Evolutionary conservation across 108 stramenopile genomes (phyloP).

Genomic region (Seminavis robusta): DNA sequence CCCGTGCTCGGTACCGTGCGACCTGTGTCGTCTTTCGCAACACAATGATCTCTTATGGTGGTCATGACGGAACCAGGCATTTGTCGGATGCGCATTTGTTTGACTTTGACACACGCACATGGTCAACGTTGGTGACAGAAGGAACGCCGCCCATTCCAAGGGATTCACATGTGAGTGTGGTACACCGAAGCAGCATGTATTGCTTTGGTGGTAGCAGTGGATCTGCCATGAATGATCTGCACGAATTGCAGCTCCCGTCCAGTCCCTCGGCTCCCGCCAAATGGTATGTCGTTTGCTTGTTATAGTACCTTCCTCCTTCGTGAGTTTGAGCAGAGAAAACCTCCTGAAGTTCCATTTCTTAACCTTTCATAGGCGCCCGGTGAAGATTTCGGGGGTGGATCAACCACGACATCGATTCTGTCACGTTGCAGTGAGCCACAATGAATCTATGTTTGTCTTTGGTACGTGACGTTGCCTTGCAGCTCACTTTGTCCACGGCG

Average conservation of each 20-base stretch:
- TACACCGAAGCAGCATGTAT: constrained; percentile 81
- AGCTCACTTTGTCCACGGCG: too few species aligned
- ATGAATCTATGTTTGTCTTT: constrained; percentile 81
- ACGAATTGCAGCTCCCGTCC: constrained; percentile 74
- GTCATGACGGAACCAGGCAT: constrained; percentile 97
- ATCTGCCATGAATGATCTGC: constrained; percentile 93
- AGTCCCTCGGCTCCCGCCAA: constrained; percentile 28
- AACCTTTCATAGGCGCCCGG: too few species aligned
- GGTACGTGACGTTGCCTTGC: too few species aligned
- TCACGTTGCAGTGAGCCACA: constrained; percentile 74
- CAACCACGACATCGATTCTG: constrained; percentile 84
- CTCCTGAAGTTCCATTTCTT: too few species aligned
- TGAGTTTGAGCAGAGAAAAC: too few species aligned
- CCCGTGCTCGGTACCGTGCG: constrained; percentile 92
- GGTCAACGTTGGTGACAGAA: constrained; percentile 70
- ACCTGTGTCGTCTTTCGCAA: constrained; percentile 74
- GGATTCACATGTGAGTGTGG: constrained; percentile 89
- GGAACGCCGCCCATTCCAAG: constrained; percentile 83
- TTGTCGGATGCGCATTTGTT: constrained; percentile 92
- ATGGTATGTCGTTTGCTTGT: too few species aligned
- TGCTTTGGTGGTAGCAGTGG: constrained; percentile 92
- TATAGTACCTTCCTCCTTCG: too few species aligned
- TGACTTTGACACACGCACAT: constrained; percentile 76
- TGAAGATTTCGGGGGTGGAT: constrained; percentile 15
- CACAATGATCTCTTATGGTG: constrained; percentile 84